A percentile compares a stretch with the other conserved stretches of the same genome.
Evolutionary conservation across 106 monocot genomes (phyloP).

Genomic region (Platanthera zijinensis): DNA sequence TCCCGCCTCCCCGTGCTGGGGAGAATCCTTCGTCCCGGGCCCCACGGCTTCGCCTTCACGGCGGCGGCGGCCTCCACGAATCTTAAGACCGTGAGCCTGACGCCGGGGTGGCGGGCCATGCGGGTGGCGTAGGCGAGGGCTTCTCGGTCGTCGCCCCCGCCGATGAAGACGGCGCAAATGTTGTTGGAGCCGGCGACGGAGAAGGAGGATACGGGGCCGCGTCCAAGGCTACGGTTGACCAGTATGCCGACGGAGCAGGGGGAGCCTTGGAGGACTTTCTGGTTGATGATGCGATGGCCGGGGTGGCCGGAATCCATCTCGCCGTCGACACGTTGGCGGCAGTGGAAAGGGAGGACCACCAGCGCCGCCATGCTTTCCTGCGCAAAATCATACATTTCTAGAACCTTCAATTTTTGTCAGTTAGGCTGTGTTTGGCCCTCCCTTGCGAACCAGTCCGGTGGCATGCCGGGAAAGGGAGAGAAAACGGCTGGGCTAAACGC

Average conservation of each 20-base stretch:
- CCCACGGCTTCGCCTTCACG: background rate
- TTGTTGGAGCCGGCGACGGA: conserved; percentile 4
- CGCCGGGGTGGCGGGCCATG: conserved; percentile 31
- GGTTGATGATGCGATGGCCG: conserved; percentile 39
- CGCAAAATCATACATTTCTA: background rate
- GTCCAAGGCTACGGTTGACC: conserved; percentile 51
- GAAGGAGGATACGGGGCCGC: background rate
- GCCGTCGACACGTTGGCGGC: conserved; percentile 23
- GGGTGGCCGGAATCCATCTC: conserved; percentile 29
- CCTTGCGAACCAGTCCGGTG: too few species aligned
- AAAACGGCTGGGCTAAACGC: too few species aligned
- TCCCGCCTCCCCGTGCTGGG: conserved; percentile 18
- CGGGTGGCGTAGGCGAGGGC: conserved; percentile 41
- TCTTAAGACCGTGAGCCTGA: conserved; percentile 46
- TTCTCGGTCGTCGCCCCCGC: conserved; percentile 79
- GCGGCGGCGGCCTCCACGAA: conserved; percentile 32
- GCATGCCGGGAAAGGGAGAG: too few species aligned
- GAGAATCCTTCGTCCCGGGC: conserved; percentile 2
- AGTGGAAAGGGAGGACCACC: conserved; percentile 64
- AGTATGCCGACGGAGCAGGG: conserved; percentile 73
- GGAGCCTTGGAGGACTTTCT: conserved; percentile 43
- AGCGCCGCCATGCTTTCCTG: conserved; percentile 37
- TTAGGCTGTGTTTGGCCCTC: too few species aligned
- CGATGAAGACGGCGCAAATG: conserved; percentile 58
- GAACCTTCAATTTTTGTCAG: too few species aligned